phyloP scores from a whole-genome alignment of 2,329 filamentous ascomycete genomes.

The Clarireedia homoeocarpa region DNA sequence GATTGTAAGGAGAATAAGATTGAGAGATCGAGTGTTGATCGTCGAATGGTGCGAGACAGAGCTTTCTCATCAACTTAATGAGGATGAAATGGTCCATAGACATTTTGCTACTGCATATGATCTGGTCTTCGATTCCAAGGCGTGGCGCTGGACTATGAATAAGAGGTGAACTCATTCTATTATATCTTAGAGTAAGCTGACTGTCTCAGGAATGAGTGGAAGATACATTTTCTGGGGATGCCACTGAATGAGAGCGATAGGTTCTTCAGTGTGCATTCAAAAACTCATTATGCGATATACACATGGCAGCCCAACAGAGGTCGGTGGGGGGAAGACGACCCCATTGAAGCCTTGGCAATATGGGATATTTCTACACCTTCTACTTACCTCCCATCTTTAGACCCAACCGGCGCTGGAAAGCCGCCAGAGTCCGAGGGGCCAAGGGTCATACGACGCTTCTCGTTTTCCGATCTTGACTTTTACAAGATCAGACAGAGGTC shows the following conservation, averaged over 20 bases:
- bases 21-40: conserved; percentile 47
- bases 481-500: conserved; percentile 45
- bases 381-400: conserved; percentile 41
- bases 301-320: conserved; percentile 52
- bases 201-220: conserved; percentile 41
- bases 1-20: conserved; percentile 45
- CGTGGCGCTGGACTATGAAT: conserved; percentile 34
- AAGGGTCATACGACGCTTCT: conserved; percentile 40
- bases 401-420: conserved; percentile 35
- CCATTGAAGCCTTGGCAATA: conserved; percentile 46
- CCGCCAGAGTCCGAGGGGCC: conserved; percentile 32
- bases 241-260: conserved; percentile 47
- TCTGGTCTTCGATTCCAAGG: conserved; percentile 27
- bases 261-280: conserved; percentile 54
- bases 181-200: neutral
- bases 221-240: conserved; percentile 49
- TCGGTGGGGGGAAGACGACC: conserved; percentile 47
- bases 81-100: conserved; percentile 42
- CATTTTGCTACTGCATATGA: conserved; percentile 55
- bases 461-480: conserved; percentile 43
- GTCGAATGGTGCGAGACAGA: conserved; percentile 55
- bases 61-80: conserved; percentile 44
- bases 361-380: conserved; percentile 50
- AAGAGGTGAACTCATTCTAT: conserved; percentile 36
- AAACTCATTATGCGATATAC: conserved; percentile 53